These are phyloP conservation scores for Rhododendron griersonianum DNA, from an alignment of 148 eudicot genomes.

Conservation along the genomic window DNA sequence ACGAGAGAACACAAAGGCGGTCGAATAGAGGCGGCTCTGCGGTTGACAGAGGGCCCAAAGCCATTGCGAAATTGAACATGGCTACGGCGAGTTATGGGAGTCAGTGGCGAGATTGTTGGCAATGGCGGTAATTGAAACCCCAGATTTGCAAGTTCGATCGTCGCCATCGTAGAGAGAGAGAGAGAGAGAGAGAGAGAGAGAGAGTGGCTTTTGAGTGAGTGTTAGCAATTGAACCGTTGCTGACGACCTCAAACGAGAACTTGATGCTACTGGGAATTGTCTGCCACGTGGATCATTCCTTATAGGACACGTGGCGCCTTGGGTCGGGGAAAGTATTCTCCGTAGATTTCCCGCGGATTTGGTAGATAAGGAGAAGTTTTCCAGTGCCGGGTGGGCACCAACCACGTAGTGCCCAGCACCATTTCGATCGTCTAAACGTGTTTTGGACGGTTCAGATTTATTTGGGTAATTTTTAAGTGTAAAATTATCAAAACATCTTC, in stretches of 20 bases:
- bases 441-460: too few relatives aligned
- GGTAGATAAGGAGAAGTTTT: not conserved
- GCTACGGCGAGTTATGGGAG: not conserved
- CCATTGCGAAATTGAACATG: not conserved
- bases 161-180: conserved; percentile 3
- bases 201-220: not conserved
- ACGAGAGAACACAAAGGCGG: conserved; percentile 18
- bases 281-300: not conserved
- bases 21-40: not conserved
- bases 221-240: conserved; percentile 7
- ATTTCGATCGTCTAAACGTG: too few relatives aligned
- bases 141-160: conserved; percentile 2
- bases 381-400: too few relatives aligned
- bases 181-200: conserved; percentile 3
- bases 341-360: not conserved
- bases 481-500: too few relatives aligned
- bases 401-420: too few relatives aligned
- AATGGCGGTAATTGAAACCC: conserved; percentile 11
- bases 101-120: not conserved
- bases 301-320: not conserved
- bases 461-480: too few relatives aligned
- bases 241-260: not conserved
- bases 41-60: not conserved
- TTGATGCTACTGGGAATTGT: not conserved
- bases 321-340: not conserved